A percentile compares a stretch with the other conserved stretches of the same genome.
These are phyloP conservation scores for Solanum lycopersicoides DNA, from an alignment of 257 asterid genomes.

Conservation along the genomic window DNA sequence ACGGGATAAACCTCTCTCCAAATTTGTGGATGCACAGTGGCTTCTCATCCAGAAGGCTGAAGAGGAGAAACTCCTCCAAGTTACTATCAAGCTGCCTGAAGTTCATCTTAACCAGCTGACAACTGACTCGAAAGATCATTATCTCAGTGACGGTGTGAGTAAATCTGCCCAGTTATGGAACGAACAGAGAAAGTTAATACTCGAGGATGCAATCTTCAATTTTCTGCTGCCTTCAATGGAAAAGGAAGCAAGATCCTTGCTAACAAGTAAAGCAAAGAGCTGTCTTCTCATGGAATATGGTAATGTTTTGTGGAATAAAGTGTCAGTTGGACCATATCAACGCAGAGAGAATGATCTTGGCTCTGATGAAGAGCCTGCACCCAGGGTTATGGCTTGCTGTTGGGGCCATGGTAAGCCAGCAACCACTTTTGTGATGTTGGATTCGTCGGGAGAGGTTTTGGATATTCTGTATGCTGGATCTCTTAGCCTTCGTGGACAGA, in stretches of 20 bases:
- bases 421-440: conserved; percentile 95
- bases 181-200: conserved; percentile 85
- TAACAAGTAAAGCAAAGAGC: conserved; percentile 69
- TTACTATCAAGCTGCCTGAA: conserved; percentile 72
- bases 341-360: conserved; percentile 61
- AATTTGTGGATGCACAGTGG: conserved; percentile 92
- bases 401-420: conserved; percentile 99
- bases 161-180: conserved; percentile 98
- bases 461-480: conserved; percentile 85
- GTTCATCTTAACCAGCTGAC: conserved; percentile 58
- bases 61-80: conserved; percentile 90
- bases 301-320: conserved; percentile 74
- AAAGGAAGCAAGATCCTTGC: conserved; percentile 75
- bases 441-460: conserved; percentile 89
- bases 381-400: conserved; percentile 98
- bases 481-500: conserved; percentile 80
- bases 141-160: conserved; percentile 93
- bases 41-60: conserved; percentile 95
- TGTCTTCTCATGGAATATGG: conserved; percentile 84
- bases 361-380: conserved; percentile 83
- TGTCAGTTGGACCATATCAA: conserved; percentile 81
- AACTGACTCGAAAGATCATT: conserved; percentile 68
- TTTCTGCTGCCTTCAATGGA: conserved; percentile 86
- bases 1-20: conserved; percentile 72
- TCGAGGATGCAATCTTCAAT: conserved; percentile 66